Percentiles rank a stretch among this genome's conserved stretches.
These are phyloP conservation scores for Fusarium musae DNA, from an alignment of 2,329 filamentous ascomycete genomes.

Conservation along the genomic window DNA sequence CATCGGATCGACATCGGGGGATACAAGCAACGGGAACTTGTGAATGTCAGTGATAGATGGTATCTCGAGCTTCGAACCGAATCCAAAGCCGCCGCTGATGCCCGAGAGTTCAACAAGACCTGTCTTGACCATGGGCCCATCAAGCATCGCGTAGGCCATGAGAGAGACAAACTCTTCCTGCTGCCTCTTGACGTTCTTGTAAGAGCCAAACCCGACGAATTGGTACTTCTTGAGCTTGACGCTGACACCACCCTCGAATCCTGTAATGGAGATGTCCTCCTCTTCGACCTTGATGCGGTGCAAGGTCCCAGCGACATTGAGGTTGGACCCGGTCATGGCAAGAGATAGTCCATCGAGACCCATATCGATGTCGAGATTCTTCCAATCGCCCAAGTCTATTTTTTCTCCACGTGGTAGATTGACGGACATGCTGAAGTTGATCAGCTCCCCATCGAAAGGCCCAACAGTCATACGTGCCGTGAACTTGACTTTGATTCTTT, in stretches of 20 bases:
- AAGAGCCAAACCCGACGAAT: not conserved
- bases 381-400: not conserved
- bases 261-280: accelerated
- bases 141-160: not conserved
- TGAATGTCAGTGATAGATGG: not conserved
- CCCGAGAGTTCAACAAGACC: not conserved
- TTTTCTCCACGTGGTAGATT: not conserved
- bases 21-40: not conserved
- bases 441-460: not conserved
- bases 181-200: not conserved
- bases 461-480: not conserved
- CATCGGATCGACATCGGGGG: not conserved
- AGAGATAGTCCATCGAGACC: not conserved
- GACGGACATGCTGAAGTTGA: not conserved
- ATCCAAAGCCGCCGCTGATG: not conserved
- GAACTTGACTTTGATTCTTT: not conserved
- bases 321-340: not conserved
- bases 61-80: not conserved
- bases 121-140: not conserved
- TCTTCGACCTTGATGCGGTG: not conserved
- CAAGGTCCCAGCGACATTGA: not conserved
- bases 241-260: not conserved
- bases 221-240: not conserved
- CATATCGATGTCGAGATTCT: not conserved
- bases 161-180: not conserved